A percentile compares a stretch with the other conserved stretches of the same genome.
phyloP scores from a whole-genome alignment of 2,329 filamentous ascomycete genomes.

The Fusarium xyrophilum region DNA sequence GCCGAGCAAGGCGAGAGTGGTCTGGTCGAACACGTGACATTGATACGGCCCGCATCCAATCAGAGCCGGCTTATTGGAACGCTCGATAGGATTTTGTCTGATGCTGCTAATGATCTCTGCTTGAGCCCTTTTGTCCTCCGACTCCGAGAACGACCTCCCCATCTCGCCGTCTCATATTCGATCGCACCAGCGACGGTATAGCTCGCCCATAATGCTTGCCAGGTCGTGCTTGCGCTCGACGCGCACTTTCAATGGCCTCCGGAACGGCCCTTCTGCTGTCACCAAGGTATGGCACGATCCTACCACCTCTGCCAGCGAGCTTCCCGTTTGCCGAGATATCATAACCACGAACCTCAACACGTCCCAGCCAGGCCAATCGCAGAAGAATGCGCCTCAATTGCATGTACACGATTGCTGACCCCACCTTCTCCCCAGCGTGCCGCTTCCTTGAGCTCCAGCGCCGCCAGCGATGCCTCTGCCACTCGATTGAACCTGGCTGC shows the following conservation, averaged over 20 bases:
- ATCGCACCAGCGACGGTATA: conserved; percentile 51
- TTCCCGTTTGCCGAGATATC: conserved; percentile 48
- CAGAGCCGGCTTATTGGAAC: conserved; percentile 53
- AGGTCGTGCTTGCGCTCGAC: conserved; percentile 88
- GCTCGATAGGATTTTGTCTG: conserved; percentile 51
- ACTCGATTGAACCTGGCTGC: conserved; percentile 87
- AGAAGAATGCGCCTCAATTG: conserved; percentile 29
- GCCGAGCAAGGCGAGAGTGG: conserved; percentile 32
- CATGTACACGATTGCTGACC: conserved; percentile 49
- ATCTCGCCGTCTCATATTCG: conserved; percentile 47
- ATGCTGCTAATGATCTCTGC: conserved; percentile 48
- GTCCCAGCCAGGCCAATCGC: conserved; percentile 42
- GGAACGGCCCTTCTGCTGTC: conserved; percentile 74
- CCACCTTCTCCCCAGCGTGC: conserved; percentile 58
- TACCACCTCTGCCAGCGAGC: conserved; percentile 33
- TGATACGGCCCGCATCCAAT: conserved; percentile 48
- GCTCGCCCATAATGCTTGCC: conserved; percentile 81
- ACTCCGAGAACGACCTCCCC: conserved; percentile 48
- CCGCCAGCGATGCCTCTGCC: conserved; percentile 72
- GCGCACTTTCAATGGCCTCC: conserved; percentile 81
- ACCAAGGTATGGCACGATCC: conserved; percentile 72
- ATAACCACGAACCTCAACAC: conserved; percentile 37
- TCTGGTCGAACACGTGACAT: conserved; percentile 44
- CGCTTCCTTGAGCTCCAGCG: conserved; percentile 76
- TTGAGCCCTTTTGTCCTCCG: conserved; percentile 50